Evolutionary conservation across 2,329 filamentous ascomycete genomes (phyloP).

Genomic region (Aureobasidium sp.): DNA sequence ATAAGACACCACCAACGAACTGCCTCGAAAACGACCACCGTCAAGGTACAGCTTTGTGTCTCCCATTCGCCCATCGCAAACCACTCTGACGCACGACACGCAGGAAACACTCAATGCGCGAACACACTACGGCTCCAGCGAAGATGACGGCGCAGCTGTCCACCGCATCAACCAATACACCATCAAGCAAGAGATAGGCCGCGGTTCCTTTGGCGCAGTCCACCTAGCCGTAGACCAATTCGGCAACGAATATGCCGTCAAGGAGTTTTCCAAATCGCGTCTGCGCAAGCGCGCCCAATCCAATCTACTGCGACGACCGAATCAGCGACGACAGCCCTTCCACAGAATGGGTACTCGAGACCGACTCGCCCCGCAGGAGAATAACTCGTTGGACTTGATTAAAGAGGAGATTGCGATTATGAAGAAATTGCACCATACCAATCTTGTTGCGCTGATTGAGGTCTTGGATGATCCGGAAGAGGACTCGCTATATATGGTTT

Average conservation of each 20-base stretch:
- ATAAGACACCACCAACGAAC: slow-evolving; percentile 56
- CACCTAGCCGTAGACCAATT: slow-evolving; percentile 85
- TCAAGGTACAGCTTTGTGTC: slow-evolving; percentile 40
- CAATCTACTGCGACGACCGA: slow-evolving; percentile 65
- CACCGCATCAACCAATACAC: slow-evolving; percentile 92
- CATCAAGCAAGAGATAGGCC: slow-evolving; percentile 91
- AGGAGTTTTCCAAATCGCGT: slow-evolving; percentile 92
- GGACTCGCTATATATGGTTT: slow-evolving; percentile 95
- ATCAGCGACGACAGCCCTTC: slow-evolving; percentile 46
- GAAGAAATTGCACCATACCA: slow-evolving; percentile 95
- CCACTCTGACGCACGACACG: background rate
- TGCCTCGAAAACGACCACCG: slow-evolving; percentile 50
- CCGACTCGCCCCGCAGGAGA: slow-evolving; percentile 44
- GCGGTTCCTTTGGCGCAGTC: slow-evolving; percentile 90
- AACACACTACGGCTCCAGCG: slow-evolving; percentile 77
- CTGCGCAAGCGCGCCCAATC: slow-evolving; percentile 86
- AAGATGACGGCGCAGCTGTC: slow-evolving; percentile 70
- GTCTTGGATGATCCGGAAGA: slow-evolving; percentile 93
- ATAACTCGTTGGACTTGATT: slow-evolving; percentile 76
- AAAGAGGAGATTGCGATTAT: slow-evolving; percentile 97
- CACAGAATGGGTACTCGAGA: slow-evolving; percentile 51
- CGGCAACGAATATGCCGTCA: slow-evolving; percentile 89
- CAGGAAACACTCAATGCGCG: slow-evolving; percentile 88
- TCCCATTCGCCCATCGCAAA: background rate
- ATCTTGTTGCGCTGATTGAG: slow-evolving; percentile 87